A percentile compares a stretch with the other conserved stretches of the same genome.
Evolutionary conservation across 2,329 filamentous ascomycete species (phyloP).

Genomic region (Westerdykella sp.): DNA sequence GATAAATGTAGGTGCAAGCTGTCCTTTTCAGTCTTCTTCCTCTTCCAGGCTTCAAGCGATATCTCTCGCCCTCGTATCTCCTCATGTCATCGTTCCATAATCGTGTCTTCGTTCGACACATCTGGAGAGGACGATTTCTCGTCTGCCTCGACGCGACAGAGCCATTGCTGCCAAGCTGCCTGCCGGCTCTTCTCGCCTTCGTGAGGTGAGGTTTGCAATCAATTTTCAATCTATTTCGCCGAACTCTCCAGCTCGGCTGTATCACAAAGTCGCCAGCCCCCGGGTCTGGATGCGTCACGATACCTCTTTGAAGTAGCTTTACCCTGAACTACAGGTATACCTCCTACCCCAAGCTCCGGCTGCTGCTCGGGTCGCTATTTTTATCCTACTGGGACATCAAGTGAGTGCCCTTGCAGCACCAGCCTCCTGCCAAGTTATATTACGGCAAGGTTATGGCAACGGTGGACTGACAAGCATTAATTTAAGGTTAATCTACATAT

Average conservation of each 20-base stretch:
- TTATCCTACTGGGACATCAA: slow-evolving; percentile 17
- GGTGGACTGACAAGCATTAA: slow-evolving; percentile 36
- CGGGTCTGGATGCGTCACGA: slow-evolving; percentile 21
- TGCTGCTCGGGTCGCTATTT: slow-evolving; percentile 22
- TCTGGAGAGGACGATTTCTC: background rate
- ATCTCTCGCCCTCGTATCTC: slow-evolving; percentile 3
- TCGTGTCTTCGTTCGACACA: background rate
- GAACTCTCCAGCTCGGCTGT: slow-evolving; percentile 16
- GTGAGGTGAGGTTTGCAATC: slow-evolving; percentile 26
- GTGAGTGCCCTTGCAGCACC: slow-evolving; percentile 25
- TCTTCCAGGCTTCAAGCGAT: background rate
- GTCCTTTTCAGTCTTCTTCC: slow-evolving; percentile 5
- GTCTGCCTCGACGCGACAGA: slow-evolving; percentile 1
- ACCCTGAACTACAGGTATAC: slow-evolving; percentile 6
- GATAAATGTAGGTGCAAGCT: slow-evolving; percentile 5
- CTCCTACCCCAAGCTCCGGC: slow-evolving; percentile 8
- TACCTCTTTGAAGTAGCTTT: slow-evolving; percentile 9
- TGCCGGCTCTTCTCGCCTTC: slow-evolving; percentile 12
- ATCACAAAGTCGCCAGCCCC: slow-evolving; percentile 13
- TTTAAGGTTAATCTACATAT: slow-evolving; percentile 36
- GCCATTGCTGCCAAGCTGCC: slow-evolving; percentile 10
- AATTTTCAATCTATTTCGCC: slow-evolving; percentile 29
- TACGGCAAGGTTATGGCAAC: slow-evolving; percentile 15
- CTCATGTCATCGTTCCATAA: background rate
- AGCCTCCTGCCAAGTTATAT: slow-evolving; percentile 24